phyloP scores from a whole-genome alignment of 2,329 filamentous ascomycete genomes.

The Calonectria pseudoturangicola region DNA sequence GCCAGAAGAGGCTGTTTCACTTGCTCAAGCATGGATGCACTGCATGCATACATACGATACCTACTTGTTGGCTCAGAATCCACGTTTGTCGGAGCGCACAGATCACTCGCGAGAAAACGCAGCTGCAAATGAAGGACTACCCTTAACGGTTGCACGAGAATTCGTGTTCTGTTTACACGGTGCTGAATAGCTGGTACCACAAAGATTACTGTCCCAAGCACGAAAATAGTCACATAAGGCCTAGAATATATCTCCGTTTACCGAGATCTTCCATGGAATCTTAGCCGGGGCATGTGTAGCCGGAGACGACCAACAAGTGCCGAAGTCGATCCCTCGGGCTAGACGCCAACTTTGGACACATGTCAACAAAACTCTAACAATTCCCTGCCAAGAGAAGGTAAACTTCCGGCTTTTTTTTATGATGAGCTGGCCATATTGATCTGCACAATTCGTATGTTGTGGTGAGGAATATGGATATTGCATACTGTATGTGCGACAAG shows the following conservation, averaged over 20 bases:
- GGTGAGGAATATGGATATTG: neutral
- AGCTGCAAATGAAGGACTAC: slow-evolving; percentile 1
- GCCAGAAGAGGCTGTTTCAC: neutral
- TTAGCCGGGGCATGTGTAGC: slow-evolving; percentile 2
- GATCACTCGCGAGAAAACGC: slow-evolving; percentile 32
- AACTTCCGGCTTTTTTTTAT: neutral
- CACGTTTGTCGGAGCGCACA: slow-evolving; percentile 19
- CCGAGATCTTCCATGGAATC: slow-evolving; percentile 28
- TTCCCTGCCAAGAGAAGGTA: neutral
- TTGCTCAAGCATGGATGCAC: slow-evolving; percentile 12
- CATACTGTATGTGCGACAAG: slow-evolving; percentile 17
- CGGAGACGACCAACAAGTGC: slow-evolving; percentile 14
- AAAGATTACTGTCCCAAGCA: neutral
- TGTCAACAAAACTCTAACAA: slow-evolving; percentile 10
- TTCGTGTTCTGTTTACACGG: slow-evolving; percentile 10
- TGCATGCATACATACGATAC: neutral
- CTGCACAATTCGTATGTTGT: neutral
- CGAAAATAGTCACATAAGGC: neutral
- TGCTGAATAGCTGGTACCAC: neutral
- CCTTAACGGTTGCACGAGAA: slow-evolving; percentile 1
- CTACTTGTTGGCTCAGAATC: neutral
- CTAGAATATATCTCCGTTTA: slow-evolving; percentile 31
- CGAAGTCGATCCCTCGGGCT: slow-evolving; percentile 29
- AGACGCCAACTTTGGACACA: neutral
- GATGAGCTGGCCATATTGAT: slow-evolving; percentile 20